phyloP scores from a whole-genome alignment of 2,329 filamentous ascomycete genomes.

The Lecanosticta acicola region DNA sequence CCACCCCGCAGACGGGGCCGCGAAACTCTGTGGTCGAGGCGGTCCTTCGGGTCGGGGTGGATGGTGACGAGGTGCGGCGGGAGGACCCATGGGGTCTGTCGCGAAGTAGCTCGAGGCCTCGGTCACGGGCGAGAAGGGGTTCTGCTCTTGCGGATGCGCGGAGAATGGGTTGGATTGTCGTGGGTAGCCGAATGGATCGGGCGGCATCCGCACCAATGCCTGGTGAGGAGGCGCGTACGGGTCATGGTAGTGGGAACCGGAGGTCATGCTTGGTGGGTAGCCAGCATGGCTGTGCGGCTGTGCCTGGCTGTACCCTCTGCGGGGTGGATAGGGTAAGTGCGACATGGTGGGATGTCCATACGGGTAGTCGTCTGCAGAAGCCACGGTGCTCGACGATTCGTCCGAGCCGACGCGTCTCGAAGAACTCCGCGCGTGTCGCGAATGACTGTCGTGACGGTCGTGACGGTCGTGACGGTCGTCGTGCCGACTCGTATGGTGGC shows the following conservation, averaged over 20 bases:
- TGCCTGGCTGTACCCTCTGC: constrained; percentile 27
- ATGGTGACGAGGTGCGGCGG: constrained; percentile 12
- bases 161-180: constrained; percentile 35
- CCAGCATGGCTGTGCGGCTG: constrained; percentile 29
- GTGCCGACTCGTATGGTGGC: constrained; percentile 23
- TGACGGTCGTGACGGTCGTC: constrained; percentile 14
- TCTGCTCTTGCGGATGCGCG: constrained; percentile 22
- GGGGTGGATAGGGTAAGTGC: constrained; percentile 32
- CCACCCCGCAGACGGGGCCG: constrained; percentile 23
- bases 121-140: constrained; percentile 31
- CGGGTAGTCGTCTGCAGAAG: constrained; percentile 43
- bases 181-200: constrained; percentile 37
- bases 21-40: constrained; percentile 27
- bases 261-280: constrained; percentile 29
- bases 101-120: constrained; percentile 35
- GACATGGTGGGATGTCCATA: constrained; percentile 34
- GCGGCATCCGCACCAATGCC: constrained; percentile 24
- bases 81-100: constrained; percentile 21
- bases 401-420: constrained; percentile 28
- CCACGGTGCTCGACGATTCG: constrained; percentile 39
- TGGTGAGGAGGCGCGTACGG: constrained; percentile 23
- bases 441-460: constrained; percentile 17
- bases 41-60: constrained; percentile 23
- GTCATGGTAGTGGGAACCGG: constrained; percentile 18
- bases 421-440: constrained; percentile 23